Evolutionary conservation across 202 grass and related monocot genomes (phyloP), one percentile per base, ranked within the genome.

Genomic region (Hordeum pubiflorum): DNA sequence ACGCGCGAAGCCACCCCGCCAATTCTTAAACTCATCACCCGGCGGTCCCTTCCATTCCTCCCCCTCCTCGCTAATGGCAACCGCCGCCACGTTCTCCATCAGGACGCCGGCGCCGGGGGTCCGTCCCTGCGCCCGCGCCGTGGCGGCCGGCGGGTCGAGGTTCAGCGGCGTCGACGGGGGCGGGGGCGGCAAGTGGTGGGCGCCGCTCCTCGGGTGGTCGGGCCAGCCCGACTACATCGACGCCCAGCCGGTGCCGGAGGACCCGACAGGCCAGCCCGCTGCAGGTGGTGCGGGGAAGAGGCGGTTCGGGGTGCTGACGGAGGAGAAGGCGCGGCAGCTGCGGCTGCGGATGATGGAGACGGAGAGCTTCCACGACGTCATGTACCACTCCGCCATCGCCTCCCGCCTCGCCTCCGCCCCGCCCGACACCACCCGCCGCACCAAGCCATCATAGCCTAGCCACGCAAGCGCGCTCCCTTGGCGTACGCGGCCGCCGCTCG

Each of bases 341-440:
- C 88, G 96, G 37, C 72, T 85, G 85, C 78, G 61, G 88, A 95
- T 88, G 88, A 85, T 91, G 80, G 92, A 98, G 82, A 87, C 69
- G 79, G 85, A 93, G 80, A 93, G 74, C 79, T 99, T 93, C 89
- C 96, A 93, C 72, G 90, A 95, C 66, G 81, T 71, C 86, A 99
- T 99, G 96, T 99, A 99, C 87, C 92, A 95, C 92, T 99, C 96
- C 62, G 92, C 90, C 87, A 99, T 99, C 75, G 96, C 96, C 1
- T 95, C 96, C 57, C 96, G 96, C 69, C 92, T 95, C 82, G 96
- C 92, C 78, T 95, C 96, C 79, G 88, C 93, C 75, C 3, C 79
- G 13, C 81, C 85, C 32, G 74, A 3, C 27, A 4, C 6, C 59
- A 0, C 55, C 3, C 21, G 43, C 22, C 27, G 0, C 66, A 10